A percentile compares a stretch with the other conserved stretches of the same genome.
Conservation (phyloP, 2,329 filamentous ascomycete species). For the Talaromyces pinophilus region DNA sequence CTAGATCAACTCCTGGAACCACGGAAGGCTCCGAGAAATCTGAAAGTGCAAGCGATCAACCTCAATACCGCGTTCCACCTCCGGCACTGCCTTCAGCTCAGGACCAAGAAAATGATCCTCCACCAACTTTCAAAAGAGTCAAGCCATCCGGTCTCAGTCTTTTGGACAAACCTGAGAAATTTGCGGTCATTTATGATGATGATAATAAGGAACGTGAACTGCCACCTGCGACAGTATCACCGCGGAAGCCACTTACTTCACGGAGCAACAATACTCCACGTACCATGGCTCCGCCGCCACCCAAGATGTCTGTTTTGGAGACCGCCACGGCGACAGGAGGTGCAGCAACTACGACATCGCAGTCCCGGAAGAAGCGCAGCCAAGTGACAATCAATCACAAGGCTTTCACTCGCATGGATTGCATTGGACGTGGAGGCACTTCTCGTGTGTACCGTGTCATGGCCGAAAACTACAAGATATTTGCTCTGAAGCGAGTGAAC, state of each 20-base stretch:
- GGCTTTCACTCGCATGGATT: constrained; percentile 84
- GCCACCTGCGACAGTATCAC: constrained; percentile 48
- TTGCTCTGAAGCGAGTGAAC: constrained; percentile 89
- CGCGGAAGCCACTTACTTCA: constrained; percentile 52
- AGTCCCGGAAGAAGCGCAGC: constrained; percentile 73
- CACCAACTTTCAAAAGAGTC: constrained; percentile 65
- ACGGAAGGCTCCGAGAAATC: constrained; percentile 43
- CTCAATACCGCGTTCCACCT: constrained; percentile 60
- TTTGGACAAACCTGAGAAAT: constrained; percentile 59
- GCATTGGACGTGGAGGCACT: constrained; percentile 87
- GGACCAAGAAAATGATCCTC: constrained; percentile 84
- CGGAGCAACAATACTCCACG: constrained; percentile 72
- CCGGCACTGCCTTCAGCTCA: constrained; percentile 62
- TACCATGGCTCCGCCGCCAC: constrained; percentile 73
- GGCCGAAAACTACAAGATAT: constrained; percentile 94
- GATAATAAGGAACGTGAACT: constrained; percentile 46
- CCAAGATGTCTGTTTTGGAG: constrained; percentile 96
- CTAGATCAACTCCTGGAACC: constrained; percentile 46
- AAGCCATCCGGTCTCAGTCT: constrained; percentile 59
- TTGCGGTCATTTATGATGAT: constrained; percentile 52
- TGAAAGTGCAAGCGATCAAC: constrained; percentile 48
- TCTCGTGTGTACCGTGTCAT: constrained; percentile 95
- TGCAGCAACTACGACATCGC: constrained; percentile 72
- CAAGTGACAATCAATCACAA: constrained; percentile 89
- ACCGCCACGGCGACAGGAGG: constrained; percentile 82